Percentiles rank a stretch among this genome's conserved stretches.
Evolutionary conservation across 192 early-diverging fungal genomes (phyloP).

Genomic region (Coemansia sp.): DNA sequence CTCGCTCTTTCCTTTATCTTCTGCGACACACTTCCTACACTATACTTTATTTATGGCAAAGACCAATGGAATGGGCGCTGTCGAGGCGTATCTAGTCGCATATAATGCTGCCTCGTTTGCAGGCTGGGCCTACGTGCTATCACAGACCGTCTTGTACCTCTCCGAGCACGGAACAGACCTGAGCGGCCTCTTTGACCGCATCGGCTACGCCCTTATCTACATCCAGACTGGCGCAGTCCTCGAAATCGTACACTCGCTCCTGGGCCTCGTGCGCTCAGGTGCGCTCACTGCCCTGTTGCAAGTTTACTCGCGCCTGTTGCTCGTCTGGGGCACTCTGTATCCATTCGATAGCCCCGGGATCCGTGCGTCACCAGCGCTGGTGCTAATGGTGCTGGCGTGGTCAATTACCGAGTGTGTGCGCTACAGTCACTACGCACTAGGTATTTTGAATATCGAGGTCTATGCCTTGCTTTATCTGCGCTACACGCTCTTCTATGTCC

Average conservation of each 20-base stretch:
- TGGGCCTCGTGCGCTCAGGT: slow-evolving; percentile 80
- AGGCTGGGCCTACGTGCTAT: slow-evolving; percentile 80
- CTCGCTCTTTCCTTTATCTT: background rate
- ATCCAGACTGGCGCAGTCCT: slow-evolving; percentile 84
- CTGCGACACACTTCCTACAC: background rate
- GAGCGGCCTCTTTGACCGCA: slow-evolving; percentile 59
- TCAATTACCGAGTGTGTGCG: slow-evolving; percentile 86
- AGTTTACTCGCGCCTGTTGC: slow-evolving; percentile 79
- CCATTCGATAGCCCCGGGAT: slow-evolving; percentile 70
- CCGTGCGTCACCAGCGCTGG: slow-evolving; percentile 63
- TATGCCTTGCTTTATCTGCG: slow-evolving; percentile 50
- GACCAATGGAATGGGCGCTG: slow-evolving; percentile 23
- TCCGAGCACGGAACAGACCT: slow-evolving; percentile 56
- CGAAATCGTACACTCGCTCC: slow-evolving; percentile 64
- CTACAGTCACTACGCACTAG: slow-evolving; percentile 85
- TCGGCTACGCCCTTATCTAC: slow-evolving; percentile 62
- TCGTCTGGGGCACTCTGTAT: slow-evolving; percentile 80
- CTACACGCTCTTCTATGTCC: slow-evolving; percentile 91
- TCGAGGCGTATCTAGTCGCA: slow-evolving; percentile 67
- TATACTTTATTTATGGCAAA: slow-evolving; percentile 12
- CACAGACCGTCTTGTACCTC: slow-evolving; percentile 57
- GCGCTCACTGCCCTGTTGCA: slow-evolving; percentile 79
- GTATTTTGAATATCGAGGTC: slow-evolving; percentile 60
- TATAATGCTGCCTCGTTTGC: slow-evolving; percentile 82
- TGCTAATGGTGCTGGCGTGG: slow-evolving; percentile 90